Percentiles rank a stretch among this genome's conserved stretches.
Evolutionary conservation across 805 yeast genomes (phyloP).

Genomic region (Kodamaea laetipori): DNA sequence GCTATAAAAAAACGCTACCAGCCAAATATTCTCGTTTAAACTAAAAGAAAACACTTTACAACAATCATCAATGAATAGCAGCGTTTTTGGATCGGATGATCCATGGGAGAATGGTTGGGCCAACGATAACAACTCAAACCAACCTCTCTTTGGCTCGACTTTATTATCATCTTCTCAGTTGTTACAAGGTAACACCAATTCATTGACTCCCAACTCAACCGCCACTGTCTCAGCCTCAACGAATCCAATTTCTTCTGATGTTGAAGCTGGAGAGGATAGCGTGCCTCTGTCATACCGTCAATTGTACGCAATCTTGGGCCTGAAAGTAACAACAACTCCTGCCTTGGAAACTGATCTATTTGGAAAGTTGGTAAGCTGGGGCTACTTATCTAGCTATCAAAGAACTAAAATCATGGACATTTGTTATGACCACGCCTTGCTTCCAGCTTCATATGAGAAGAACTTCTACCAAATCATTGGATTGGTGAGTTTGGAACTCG

Average conservation of each 20-base stretch:
- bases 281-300: conserved; percentile 34
- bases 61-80: conserved; percentile 16
- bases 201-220: conserved; percentile 1
- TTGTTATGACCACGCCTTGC: conserved; percentile 37
- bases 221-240: conserved; percentile 4
- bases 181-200: conserved; percentile 3
- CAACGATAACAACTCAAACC: conserved; percentile 16
- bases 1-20: neutral
- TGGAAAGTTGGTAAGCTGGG: conserved; percentile 28
- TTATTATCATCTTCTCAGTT: conserved; percentile 31
- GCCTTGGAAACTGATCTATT: conserved; percentile 35
- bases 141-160: conserved; percentile 13
- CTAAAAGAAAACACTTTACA: conserved; percentile 2
- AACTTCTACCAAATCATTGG: conserved; percentile 42
- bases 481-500: conserved; percentile 43
- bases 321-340: conserved; percentile 23
- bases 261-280: conserved; percentile 14
- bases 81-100: conserved; percentile 27
- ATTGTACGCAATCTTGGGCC: conserved; percentile 22
- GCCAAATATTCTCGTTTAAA: conserved; percentile 1
- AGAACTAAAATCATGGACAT: conserved; percentile 34
- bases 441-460: conserved; percentile 30
- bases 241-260: neutral
- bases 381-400: conserved; percentile 33
- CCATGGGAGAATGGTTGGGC: conserved; percentile 46